Percentiles rank a stretch among this genome's conserved stretches.
Evolutionary conservation across 805 yeast species (phyloP).

Genomic region (Cyberlindnera subsufficiens): DNA sequence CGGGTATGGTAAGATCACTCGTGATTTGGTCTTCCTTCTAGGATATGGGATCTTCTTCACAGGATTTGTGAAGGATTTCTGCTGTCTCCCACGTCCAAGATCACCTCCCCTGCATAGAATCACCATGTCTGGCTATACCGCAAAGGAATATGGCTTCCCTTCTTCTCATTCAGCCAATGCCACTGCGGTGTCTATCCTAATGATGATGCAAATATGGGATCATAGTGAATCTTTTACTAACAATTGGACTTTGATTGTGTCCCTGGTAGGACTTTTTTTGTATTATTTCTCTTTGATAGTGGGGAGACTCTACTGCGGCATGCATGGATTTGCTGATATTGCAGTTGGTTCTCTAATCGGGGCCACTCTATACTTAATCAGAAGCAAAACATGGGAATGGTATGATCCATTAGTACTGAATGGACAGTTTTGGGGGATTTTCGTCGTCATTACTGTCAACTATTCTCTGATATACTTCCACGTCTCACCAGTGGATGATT

Average conservation of each 20-base stretch:
- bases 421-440: constrained; percentile 26
- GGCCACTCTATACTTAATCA: constrained; percentile 36
- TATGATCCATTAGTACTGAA: constrained; percentile 43
- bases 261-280: constrained; percentile 22
- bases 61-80: constrained; percentile 75
- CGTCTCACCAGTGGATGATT: constrained; percentile 82
- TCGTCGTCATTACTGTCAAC: constrained; percentile 32
- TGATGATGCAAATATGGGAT: constrained; percentile 23
- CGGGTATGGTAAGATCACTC: constrained; percentile 50
- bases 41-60: constrained; percentile 56
- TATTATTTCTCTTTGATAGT: constrained; percentile 62
- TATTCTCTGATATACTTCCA: constrained; percentile 58
- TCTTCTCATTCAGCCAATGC: constrained; percentile 95
- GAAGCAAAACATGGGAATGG: constrained; percentile 33
- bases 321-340: constrained; percentile 91
- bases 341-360: constrained; percentile 65
- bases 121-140: constrained; percentile 85
- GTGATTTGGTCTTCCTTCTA: constrained; percentile 66
- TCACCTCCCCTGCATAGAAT: constrained; percentile 90
- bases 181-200: constrained; percentile 63
- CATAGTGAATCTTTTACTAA: constrained; percentile 7
- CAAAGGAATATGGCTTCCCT: constrained; percentile 93
- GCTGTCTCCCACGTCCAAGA: constrained; percentile 87
- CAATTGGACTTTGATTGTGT: constrained; percentile 5
- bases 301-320: constrained; percentile 92